phyloP scores from a whole-genome alignment of 1,139 yeast genomes.

The Lipomyces yarrowii region DNA sequence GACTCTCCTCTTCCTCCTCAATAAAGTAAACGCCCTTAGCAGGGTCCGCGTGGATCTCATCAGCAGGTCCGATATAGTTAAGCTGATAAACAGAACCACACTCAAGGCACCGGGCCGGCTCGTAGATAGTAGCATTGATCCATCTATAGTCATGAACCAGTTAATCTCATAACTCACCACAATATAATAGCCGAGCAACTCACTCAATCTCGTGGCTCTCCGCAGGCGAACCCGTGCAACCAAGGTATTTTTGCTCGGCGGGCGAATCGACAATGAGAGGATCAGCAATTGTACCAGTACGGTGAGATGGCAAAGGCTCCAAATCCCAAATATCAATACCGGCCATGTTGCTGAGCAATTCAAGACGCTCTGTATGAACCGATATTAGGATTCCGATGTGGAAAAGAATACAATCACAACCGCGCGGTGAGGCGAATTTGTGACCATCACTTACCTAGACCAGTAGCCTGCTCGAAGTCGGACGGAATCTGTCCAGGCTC shows the following conservation, averaged over 20 bases:
- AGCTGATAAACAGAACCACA: slow-evolving; percentile 94
- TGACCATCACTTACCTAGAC: slow-evolving; percentile 51
- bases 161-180: neutral
- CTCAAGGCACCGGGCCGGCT: slow-evolving; percentile 97
- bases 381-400: slow-evolving; percentile 3
- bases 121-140: slow-evolving; percentile 84
- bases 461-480: slow-evolving; percentile 95
- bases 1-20: neutral
- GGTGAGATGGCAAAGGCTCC: slow-evolving; percentile 83
- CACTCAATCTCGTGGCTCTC: slow-evolving; percentile 80
- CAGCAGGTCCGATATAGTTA: slow-evolving; percentile 83
- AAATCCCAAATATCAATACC: slow-evolving; percentile 95
- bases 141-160: slow-evolving; percentile 46
- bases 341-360: slow-evolving; percentile 89
- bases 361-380: slow-evolving; percentile 69
- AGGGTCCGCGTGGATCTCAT: slow-evolving; percentile 45
- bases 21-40: slow-evolving; percentile 5
- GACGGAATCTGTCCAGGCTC: slow-evolving; percentile 82
- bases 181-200: neutral
- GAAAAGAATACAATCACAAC: neutral
- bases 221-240: slow-evolving; percentile 96
- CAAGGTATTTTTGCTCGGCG: slow-evolving; percentile 92
- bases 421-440: neutral
- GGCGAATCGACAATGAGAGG: slow-evolving; percentile 90
- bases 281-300: slow-evolving; percentile 84